A percentile compares a stretch with the other conserved stretches of the same genome.
Evolutionary conservation across 768 basidiomycete species (phyloP).

Genomic region (Roridomyces roridus): DNA sequence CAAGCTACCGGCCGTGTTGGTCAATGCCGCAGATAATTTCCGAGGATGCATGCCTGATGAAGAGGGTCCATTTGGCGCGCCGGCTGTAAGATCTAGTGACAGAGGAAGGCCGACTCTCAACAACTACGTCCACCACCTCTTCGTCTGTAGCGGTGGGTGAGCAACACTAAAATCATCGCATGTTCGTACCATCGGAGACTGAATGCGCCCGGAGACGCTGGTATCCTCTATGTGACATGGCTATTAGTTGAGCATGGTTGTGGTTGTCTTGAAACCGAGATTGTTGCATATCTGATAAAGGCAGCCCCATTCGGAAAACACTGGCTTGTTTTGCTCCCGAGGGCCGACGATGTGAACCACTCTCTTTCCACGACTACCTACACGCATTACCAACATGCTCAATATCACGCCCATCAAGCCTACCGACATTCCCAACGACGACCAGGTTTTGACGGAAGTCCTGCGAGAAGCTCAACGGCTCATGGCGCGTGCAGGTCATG

Average conservation of each 20-base stretch:
- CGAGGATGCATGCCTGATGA: constrained; percentile 52
- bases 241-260: too few relatives aligned
- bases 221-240: constrained; percentile 19
- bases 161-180: background rate
- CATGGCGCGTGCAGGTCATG: constrained; percentile 63
- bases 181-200: background rate
- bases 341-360: background rate
- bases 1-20: constrained; percentile 46
- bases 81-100: constrained; percentile 47
- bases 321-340: background rate
- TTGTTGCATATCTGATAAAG: background rate
- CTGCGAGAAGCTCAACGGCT: too few relatives aligned
- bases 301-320: background rate
- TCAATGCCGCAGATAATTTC: background rate
- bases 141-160: background rate
- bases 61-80: constrained; percentile 64
- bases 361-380: too few relatives aligned
- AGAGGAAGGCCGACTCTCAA: background rate
- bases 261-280: background rate
- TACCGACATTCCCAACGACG: constrained; percentile 37
- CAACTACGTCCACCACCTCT: background rate
- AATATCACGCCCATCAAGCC: constrained; percentile 45
- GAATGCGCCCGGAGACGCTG: constrained; percentile 11
- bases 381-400: too few relatives aligned
- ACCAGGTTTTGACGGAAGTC: too few relatives aligned